Percentiles rank a stretch among this genome's conserved stretches.
Evolutionary conservation across 2,329 filamentous ascomycete species (phyloP).

Genomic region (Albophoma yamanashiensis): DNA sequence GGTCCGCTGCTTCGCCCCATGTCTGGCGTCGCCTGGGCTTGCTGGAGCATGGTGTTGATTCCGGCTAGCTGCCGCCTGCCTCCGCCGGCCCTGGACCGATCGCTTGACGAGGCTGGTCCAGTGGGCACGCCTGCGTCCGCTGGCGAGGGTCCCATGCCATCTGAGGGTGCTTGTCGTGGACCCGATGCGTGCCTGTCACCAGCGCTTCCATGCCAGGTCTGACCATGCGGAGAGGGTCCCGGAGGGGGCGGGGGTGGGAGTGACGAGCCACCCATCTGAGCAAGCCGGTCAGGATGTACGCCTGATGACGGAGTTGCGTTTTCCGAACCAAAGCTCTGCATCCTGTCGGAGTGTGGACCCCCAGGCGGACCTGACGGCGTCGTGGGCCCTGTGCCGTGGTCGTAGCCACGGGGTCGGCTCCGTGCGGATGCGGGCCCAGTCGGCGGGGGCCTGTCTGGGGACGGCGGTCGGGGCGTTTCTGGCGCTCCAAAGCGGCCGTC

Average conservation of each 20-base stretch:
- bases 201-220: conserved; percentile 20
- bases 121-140: conserved; percentile 21
- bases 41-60: conserved; percentile 48
- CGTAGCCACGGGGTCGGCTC: conserved; percentile 32
- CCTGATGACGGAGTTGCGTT: conserved; percentile 16
- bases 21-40: conserved; percentile 32
- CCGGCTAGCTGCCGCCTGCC: conserved; percentile 44
- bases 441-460: conserved; percentile 40
- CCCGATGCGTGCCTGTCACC: conserved; percentile 17
- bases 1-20: conserved; percentile 22
- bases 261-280: conserved; percentile 27
- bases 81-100: conserved; percentile 25
- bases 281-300: conserved; percentile 40
- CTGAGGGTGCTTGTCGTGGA: conserved; percentile 10
- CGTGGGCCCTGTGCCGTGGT: conserved; percentile 19
- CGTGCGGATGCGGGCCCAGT: conserved; percentile 42
- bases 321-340: conserved; percentile 25
- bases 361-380: conserved; percentile 17
- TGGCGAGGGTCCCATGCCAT: conserved; percentile 10
- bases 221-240: conserved; percentile 3
- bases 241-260: conserved; percentile 11
- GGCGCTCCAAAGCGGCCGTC: conserved; percentile 30
- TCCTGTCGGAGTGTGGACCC: conserved; percentile 28
- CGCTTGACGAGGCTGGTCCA: conserved; percentile 22
- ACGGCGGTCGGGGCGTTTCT: conserved; percentile 30